Percentiles rank a stretch among this genome's conserved stretches.
Evolutionary conservation across 345 rosid genomes (phyloP).

Genomic region (Sisymbrium irio): DNA sequence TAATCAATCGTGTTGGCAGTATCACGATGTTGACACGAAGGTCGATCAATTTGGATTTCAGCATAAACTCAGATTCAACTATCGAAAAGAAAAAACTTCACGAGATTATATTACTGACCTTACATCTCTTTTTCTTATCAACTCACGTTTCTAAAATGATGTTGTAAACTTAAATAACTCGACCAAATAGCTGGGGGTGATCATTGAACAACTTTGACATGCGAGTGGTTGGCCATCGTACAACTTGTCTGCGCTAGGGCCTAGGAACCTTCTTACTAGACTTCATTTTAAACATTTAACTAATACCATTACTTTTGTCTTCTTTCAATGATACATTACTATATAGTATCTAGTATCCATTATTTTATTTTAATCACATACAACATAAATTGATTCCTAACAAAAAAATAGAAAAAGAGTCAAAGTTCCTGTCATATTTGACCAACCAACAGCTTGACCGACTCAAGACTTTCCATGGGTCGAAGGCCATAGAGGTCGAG

Average conservation of each 20-base stretch:
- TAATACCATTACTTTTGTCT: background rate
- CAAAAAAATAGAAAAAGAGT: background rate
- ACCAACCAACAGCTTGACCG: constrained; percentile 26
- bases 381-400: background rate
- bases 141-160: background rate
- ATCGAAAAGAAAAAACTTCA: background rate
- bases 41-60: background rate
- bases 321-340: background rate
- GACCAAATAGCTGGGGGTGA: constrained; percentile 5
- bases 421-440: constrained; percentile 30
- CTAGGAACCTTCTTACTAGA: background rate
- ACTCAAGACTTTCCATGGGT: background rate
- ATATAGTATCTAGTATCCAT: background rate
- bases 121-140: background rate
- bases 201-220: constrained; percentile 20
- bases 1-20: background rate
- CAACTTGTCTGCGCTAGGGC: constrained; percentile 17
- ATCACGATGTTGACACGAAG: constrained; percentile 15
- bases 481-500: constrained; percentile 16
- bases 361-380: background rate
- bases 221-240: constrained; percentile 18
- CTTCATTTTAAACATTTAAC: background rate
- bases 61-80: background rate
- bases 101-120: background rate
- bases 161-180: background rate